Evolutionary conservation across 2,329 filamentous ascomycete genomes (phyloP).

Genomic region (Gyromitra esculenta): DNA sequence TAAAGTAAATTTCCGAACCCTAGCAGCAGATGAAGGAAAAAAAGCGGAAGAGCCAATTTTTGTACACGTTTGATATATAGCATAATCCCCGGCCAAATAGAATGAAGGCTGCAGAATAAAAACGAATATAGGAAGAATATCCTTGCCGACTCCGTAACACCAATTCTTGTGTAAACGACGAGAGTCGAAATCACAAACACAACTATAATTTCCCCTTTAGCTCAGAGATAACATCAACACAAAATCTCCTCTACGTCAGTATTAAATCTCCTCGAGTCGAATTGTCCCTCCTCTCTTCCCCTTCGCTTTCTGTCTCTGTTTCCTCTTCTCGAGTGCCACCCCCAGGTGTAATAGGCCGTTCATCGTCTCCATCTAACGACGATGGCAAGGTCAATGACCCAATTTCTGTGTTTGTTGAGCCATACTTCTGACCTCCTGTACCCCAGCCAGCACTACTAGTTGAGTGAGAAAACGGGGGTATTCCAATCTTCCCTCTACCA

Average conservation of each 20-base stretch:
- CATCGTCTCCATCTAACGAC: conserved; percentile 26
- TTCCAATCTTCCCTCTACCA: conserved; percentile 49
- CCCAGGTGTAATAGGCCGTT: conserved; percentile 35
- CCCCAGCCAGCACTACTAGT: conserved; percentile 50
- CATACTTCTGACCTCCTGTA: conserved; percentile 29
- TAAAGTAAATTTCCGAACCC: conserved; percentile 24
- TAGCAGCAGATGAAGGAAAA: conserved; percentile 16
- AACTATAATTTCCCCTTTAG: conserved; percentile 19
- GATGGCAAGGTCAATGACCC: conserved; percentile 32
- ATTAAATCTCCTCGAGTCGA: conserved; percentile 27
- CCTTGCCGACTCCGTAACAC: conserved; percentile 29
- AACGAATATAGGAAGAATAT: conserved; percentile 4
- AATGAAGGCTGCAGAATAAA: conserved; percentile 16
- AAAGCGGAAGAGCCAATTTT: conserved; percentile 12
- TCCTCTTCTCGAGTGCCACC: conserved; percentile 25
- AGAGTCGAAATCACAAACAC: conserved; percentile 2
- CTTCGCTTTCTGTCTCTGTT: conserved; percentile 21
- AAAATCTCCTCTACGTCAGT: conserved; percentile 4
- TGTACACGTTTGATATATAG: conserved; percentile 28
- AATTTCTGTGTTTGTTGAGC: conserved; percentile 43
- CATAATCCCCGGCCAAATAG: background rate
- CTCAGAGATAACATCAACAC: background rate
- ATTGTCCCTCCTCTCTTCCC: conserved; percentile 15
- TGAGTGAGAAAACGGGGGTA: conserved; percentile 49
- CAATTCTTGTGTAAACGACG: conserved; percentile 17